Evolutionary conservation across 2,329 filamentous ascomycete species (phyloP).

Genomic region (Trichoderma simmonsii): DNA sequence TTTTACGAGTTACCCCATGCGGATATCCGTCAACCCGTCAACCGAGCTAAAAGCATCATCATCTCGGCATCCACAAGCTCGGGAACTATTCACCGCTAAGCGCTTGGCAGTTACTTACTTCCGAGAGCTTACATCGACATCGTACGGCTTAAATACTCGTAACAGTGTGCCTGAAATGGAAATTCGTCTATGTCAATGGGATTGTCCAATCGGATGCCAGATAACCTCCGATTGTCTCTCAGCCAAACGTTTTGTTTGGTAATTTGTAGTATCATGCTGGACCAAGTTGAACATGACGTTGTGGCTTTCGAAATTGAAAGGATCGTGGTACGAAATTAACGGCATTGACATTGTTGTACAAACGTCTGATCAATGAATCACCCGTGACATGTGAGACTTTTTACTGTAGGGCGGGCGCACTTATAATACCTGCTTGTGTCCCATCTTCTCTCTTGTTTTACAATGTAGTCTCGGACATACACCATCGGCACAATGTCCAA

Average conservation of each 20-base stretch:
- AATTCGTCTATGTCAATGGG: not conserved
- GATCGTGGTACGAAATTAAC: not conserved
- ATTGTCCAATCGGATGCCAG: not conserved
- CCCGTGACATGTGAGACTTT: not conserved
- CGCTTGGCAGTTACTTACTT: not conserved
- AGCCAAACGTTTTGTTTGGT: not conserved
- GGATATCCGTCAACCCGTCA: not conserved
- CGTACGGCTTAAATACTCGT: not conserved
- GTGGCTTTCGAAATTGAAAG: not conserved
- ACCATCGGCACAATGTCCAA: not conserved
- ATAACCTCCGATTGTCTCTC: not conserved
- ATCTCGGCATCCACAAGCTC: not conserved
- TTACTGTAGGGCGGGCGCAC: not conserved
- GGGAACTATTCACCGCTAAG: not conserved
- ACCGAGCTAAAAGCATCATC: not conserved
- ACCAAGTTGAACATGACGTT: not conserved
- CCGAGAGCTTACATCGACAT: not conserved
- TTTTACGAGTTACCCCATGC: not conserved
- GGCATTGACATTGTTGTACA: not conserved
- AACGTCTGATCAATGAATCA: not conserved
- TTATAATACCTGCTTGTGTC: not conserved
- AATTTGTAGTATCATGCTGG: not conserved
- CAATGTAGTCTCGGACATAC: not conserved
- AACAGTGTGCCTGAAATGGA: not conserved
- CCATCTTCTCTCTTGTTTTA: not conserved